Evolutionary conservation across 106 monocot genomes (phyloP), one percentile per base, ranked within the genome.

Genomic region (Dioscorea zingiberensis): DNA sequence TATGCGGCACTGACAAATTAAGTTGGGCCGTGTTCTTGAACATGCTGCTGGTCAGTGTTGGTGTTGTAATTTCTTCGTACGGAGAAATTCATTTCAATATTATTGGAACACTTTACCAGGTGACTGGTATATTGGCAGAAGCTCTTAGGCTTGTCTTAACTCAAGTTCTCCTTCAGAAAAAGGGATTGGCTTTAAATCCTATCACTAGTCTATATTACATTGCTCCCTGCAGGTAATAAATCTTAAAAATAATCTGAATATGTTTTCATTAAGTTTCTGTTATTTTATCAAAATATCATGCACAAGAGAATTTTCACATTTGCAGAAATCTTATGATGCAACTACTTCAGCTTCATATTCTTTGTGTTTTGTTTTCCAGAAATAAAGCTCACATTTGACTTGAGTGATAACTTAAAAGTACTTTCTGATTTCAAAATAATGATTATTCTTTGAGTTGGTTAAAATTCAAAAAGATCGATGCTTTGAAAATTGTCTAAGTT

Each of bases 121-220:
- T 91, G 44, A 77, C 83, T 69, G 94, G 94, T 32, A 91, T 95
- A 77, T 77, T 95, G 69, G 90, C 87, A 27, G 94, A 95, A 85
- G 94, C 94, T 79, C 84, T 95, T 67, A 85, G 87, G 68, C 85
- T 95, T 69, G 94, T 95, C 18, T 72, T 95, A 62, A 95, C 94
- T 55, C 94, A 95, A 73, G 91, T 95, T 64, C 81, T 95, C 44
- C 94, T 95, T 27, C 94, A 95, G 73, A 95, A 87, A 66, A 95
- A 85, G 73, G 94, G 94, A 21, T 76, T 95, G 76, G 79, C 87
- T 11, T 64, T 95, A 44, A 95, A 91, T 83, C 94, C 94, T 69
- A 65, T 95, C 48, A 95, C 94, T 32, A 95, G 91, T 68, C 77
- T 95, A 64, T 95, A 95, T 61, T 95, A 95, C 63, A 95, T 95